Percentiles rank a stretch among this genome's conserved stretches.
These are phyloP conservation scores for Zelopaecilomyces penicillatus DNA, from an alignment of 2,329 filamentous ascomycete genomes.

Conservation along the genomic window DNA sequence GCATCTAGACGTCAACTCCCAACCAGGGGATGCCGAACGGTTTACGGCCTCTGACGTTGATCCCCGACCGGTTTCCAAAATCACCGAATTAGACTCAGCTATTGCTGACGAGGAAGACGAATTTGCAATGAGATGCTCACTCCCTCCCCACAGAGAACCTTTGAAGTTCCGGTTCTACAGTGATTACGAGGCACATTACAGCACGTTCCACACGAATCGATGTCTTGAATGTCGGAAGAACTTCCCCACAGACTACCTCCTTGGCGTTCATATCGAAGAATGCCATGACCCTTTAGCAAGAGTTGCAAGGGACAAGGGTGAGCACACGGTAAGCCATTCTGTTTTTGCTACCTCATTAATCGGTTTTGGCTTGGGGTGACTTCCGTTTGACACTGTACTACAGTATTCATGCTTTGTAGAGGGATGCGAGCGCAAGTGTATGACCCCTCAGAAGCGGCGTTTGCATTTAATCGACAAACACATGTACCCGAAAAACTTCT, in stretches of 20 bases:
- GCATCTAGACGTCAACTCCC: conserved; percentile 26
- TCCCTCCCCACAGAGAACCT: conserved; percentile 69
- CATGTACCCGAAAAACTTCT: conserved; percentile 79
- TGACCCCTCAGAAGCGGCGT: conserved; percentile 72
- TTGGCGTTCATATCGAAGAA: conserved; percentile 81
- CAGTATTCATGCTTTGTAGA: conserved; percentile 87
- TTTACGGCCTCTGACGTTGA: conserved; percentile 10
- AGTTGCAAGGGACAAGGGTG: conserved; percentile 66
- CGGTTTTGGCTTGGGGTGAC: conserved; percentile 10
- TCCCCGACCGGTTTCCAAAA: conserved; percentile 38
- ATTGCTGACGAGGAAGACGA: conserved; percentile 24
- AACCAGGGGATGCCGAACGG: conserved; percentile 2
- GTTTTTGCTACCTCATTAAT: neutral
- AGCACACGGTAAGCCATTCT: conserved; percentile 61
- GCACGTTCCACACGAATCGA: conserved; percentile 69
- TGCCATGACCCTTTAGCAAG: conserved; percentile 76
- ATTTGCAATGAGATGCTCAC: conserved; percentile 63
- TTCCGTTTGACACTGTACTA: neutral
- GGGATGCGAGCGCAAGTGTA: conserved; percentile 76
- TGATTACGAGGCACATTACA: conserved; percentile 84
- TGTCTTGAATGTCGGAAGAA: conserved; percentile 81
- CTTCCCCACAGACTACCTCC: conserved; percentile 74
- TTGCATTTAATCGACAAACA: conserved; percentile 94
- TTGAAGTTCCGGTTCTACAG: conserved; percentile 65
- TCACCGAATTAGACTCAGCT: conserved; percentile 49